Percentiles rank a stretch among this genome's conserved stretches.
Conservation (phyloP, 768 basidiomycete species). For the Boletus subparvulus region DNA sequence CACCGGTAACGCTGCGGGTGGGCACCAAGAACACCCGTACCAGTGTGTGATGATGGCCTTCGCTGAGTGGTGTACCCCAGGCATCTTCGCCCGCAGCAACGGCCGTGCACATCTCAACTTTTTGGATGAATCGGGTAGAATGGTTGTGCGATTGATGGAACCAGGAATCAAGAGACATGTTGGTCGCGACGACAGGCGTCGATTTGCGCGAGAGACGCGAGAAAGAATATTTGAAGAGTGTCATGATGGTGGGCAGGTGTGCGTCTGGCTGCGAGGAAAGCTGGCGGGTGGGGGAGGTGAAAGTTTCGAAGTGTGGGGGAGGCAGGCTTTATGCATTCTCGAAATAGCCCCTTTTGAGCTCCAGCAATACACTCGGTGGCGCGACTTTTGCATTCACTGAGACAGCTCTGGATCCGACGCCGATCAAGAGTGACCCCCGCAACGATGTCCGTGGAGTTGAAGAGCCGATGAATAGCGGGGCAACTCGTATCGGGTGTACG, state of each 20-base stretch:
- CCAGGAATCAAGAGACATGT: slow-evolving; percentile 2
- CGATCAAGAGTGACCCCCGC: neutral
- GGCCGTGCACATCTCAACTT: slow-evolving; percentile 12
- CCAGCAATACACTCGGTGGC: neutral
- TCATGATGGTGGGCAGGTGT: neutral
- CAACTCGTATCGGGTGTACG: neutral
- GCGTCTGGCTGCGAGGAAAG: neutral
- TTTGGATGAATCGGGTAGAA: neutral
- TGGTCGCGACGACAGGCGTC: neutral
- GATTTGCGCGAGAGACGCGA: neutral
- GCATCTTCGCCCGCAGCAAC: neutral
- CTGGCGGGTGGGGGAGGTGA: neutral
- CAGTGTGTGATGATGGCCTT: slow-evolving; percentile 4
- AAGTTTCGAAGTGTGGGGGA: neutral
- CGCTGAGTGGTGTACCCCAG: neutral
- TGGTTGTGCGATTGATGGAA: neutral
- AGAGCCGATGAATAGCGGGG: neutral
- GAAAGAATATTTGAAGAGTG: neutral
- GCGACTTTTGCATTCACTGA: neutral
- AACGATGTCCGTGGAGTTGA: neutral
- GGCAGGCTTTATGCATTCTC: neutral
- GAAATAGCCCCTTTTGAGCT: neutral
- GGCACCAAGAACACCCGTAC: slow-evolving; percentile 1
- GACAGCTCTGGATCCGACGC: neutral
- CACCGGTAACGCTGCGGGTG: no score